Evolutionary conservation across 2,329 filamentous ascomycete genomes (phyloP), one percentile per base, ranked within the genome.

Genomic region (Juglanconis sp.): DNA sequence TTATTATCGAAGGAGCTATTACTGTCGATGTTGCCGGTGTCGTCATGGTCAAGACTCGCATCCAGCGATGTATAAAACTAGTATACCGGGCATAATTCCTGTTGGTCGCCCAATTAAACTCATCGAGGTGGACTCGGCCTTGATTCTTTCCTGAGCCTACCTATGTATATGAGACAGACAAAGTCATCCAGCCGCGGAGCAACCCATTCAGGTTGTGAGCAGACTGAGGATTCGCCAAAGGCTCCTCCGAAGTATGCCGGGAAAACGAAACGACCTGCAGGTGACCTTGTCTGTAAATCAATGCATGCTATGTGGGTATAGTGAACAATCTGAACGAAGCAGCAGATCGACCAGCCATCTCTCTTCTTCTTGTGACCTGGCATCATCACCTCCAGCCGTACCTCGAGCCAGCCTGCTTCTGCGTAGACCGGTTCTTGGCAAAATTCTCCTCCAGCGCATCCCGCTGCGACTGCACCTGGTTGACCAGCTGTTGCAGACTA

Each of bases 371-470:
- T 36, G 8, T 5, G 24, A 38, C 4, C n/a, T 17, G 52, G 40
- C 15, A 47, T 4, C 13, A 47, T 72, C 65, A 77, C 65, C 74
- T 77, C 91, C 92, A 97, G 5, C 93, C 93, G 76, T 97, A 97
- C 68, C 85, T 86, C 60, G 85, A 87, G 4, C 90, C 90, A 24
- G 91, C 91, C 72, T 96, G 92, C 68, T 85, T 88, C 73, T 91
- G 87, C 69, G 93, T 95, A 68, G 83, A 85, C 76, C 85, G 87
- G 5, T 92, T 91, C 66, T 87, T 80, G 24, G 92, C 92, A 78
- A 96, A 97, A 71, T 91, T 93, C 70, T 98, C 94, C 75, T 97
- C 92, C 66, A 97, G 77, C 2, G 92, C 92, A 10, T 96, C 92
- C 70, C 87, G 87, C 75, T 98, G 92, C 64, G 82, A 90, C 66